Base-by-base conservation (phyloP, 2,329 filamentous ascomycete genomes). In the Fusarium denticulatum region DNA sequence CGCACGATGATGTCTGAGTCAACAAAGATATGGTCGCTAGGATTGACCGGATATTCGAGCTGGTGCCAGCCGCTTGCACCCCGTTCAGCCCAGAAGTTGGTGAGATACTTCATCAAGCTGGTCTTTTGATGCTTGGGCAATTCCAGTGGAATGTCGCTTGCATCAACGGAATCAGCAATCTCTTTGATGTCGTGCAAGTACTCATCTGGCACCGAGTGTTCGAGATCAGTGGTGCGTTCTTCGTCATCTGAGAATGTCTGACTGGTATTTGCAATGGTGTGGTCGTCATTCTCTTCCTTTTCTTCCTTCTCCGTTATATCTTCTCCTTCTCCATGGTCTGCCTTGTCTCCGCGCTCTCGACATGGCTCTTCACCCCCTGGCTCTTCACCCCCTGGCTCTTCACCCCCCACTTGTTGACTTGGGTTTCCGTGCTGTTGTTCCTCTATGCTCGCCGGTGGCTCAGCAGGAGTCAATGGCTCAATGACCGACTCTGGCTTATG, bases 61-160 rank as follows among this genome's bases (percentile, higher is more conserved):
- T 93, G 90, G 11, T 93, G 89, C 96, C 96, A 99, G 42, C 96
- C 95, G 81, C 95, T 98, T 30, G 97, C 94, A 53, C 96, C 98
- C 60, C 96, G 91, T 82, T 99, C 97, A 6, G 96, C 97, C 96
- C 96, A 99, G 82, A 99, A 99, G 78, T 96, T 98, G 22, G 95
- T 96, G 50, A 99, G 87, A 85, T 98, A 95, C 80, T 97, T 97
- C 90, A 99, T 93, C 73, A 98, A 86, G 50, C 95, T 98, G 64
- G 91, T 95, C 81, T 96, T 96, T 79, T 98, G 94, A 79, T 98
- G 94, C 78, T 94, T 97, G 3, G 95, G 94, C 18, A 99, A 87
- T 76, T 97, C 94, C 15, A 93, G 83, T 1, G 88, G 87, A 30
- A 91, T 87, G 59, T 91, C 90, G 76, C 85, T 89, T 8, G 87